These are phyloP conservation scores for Fusarium xyrophilum DNA, from an alignment of 2,329 filamentous ascomycete genomes.

Conservation along the genomic window DNA sequence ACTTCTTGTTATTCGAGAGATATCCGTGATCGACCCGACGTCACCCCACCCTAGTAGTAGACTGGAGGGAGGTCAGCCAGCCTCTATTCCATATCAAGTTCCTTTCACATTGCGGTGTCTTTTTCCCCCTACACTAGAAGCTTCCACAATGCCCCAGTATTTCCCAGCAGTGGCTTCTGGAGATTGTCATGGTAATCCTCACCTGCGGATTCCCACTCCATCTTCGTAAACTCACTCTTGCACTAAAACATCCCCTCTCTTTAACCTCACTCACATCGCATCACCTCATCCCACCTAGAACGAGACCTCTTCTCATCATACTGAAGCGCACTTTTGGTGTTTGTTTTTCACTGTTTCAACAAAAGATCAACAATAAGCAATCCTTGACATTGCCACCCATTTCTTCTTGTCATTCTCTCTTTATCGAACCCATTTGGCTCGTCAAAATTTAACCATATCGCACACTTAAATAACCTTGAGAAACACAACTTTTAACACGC, in stretches of 20 bases:
- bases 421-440: slow-evolving; percentile 10
- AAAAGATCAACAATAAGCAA: slow-evolving; percentile 18
- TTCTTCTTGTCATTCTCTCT: slow-evolving; percentile 14
- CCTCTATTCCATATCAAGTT: slow-evolving; percentile 31
- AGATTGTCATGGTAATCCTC: slow-evolving; percentile 29
- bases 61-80: slow-evolving; percentile 4
- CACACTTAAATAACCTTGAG: not conserved
- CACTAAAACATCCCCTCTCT: slow-evolving; percentile 20
- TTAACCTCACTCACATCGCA: slow-evolving; percentile 13
- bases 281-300: slow-evolving; percentile 7
- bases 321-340: slow-evolving; percentile 13
- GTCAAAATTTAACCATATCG: slow-evolving; percentile 9
- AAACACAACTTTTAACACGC: slow-evolving; percentile 20
- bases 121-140: slow-evolving; percentile 29
- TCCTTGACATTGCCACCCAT: not conserved
- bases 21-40: slow-evolving; percentile 38
- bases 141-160: slow-evolving; percentile 46
- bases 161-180: slow-evolving; percentile 29
- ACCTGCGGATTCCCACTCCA: slow-evolving; percentile 32
- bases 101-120: slow-evolving; percentile 10
- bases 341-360: slow-evolving; percentile 8
- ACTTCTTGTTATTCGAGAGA: slow-evolving; percentile 5
- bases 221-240: slow-evolving; percentile 37
- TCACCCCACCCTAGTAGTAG: slow-evolving; percentile 27
- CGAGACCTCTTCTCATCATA: not conserved